A percentile compares a stretch with the other conserved stretches of the same genome.
Conservation (phyloP, 805 yeast genomes). For the Blastobotrys robertii region DNA sequence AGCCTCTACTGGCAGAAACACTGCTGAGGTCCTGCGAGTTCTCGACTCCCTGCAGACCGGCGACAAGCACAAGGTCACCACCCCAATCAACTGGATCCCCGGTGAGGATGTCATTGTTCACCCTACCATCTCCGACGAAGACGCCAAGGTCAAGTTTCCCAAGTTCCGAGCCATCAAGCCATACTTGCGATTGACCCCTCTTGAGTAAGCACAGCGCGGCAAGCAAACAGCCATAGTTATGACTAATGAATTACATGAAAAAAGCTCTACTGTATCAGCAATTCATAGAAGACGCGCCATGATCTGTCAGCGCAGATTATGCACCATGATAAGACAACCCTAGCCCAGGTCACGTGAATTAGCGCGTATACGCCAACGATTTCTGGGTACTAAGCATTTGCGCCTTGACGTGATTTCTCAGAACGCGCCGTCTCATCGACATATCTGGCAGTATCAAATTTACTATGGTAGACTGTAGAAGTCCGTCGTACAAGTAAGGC, state of each 20-base stretch:
- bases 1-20: slow-evolving; percentile 91
- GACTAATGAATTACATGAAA: slow-evolving; percentile 2
- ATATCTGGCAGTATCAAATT: too few relatives aligned
- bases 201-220: slow-evolving; percentile 10
- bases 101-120: slow-evolving; percentile 94
- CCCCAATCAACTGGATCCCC: slow-evolving; percentile 87
- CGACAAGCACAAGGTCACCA: slow-evolving; percentile 80
- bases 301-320: background rate
- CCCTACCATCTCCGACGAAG: slow-evolving; percentile 77
- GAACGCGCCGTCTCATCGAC: too few relatives aligned
- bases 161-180: slow-evolving; percentile 86
- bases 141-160: slow-evolving; percentile 78
- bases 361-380: too few relatives aligned
- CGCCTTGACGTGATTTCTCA: too few relatives aligned
- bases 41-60: slow-evolving; percentile 83
- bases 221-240: slow-evolving; percentile 6
- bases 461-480: too few relatives aligned
- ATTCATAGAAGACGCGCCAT: too few relatives aligned
- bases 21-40: slow-evolving; percentile 86
- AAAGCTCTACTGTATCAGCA: too few relatives aligned
- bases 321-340: background rate
- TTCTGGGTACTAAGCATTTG: too few relatives aligned
- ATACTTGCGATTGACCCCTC: slow-evolving; percentile 66
- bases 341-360: too few relatives aligned
- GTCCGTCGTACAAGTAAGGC: too few relatives aligned